These are phyloP conservation scores for Spinacia oleracea DNA, from an alignment of 179 eudicot species.

Conservation along the genomic window DNA sequence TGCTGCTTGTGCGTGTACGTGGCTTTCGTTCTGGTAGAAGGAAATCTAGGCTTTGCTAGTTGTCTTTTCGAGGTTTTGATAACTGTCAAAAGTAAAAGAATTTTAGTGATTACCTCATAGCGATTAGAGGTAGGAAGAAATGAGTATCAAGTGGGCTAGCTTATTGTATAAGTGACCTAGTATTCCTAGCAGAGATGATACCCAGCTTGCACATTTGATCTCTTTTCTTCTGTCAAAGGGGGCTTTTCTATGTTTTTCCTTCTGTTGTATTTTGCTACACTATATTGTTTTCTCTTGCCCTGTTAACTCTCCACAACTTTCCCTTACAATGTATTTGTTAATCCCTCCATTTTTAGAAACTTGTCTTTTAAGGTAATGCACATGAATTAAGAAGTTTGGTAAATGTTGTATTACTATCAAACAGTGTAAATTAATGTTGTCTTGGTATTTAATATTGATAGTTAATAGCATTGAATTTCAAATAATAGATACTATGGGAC, in stretches of 20 bases:
- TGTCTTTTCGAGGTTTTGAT: background rate
- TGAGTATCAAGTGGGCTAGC: background rate
- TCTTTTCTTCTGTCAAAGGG: background rate
- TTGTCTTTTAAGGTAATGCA: background rate
- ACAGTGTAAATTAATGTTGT: background rate
- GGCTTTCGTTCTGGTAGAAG: background rate
- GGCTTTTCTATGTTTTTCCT: background rate
- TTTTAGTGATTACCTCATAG: background rate
- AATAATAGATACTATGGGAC: background rate
- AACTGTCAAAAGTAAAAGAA: background rate
- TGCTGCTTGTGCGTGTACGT: constrained; percentile 3
- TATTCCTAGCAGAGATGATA: background rate
- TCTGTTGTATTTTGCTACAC: background rate
- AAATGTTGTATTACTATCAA: no score
- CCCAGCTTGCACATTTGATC: background rate
- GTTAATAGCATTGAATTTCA: no score
- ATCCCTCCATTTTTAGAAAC: background rate
- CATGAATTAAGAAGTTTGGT: background rate
- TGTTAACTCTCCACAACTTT: background rate
- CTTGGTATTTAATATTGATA: background rate
- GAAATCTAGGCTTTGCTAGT: no score
- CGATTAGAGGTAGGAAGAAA: background rate
- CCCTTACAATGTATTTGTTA: background rate
- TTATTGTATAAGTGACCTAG: background rate
- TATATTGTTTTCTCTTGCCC: background rate